A percentile compares a stretch with the other conserved stretches of the same genome.
phyloP scores from a whole-genome alignment of 345 rosid species.

The Xanthoceras sorbifolium region DNA sequence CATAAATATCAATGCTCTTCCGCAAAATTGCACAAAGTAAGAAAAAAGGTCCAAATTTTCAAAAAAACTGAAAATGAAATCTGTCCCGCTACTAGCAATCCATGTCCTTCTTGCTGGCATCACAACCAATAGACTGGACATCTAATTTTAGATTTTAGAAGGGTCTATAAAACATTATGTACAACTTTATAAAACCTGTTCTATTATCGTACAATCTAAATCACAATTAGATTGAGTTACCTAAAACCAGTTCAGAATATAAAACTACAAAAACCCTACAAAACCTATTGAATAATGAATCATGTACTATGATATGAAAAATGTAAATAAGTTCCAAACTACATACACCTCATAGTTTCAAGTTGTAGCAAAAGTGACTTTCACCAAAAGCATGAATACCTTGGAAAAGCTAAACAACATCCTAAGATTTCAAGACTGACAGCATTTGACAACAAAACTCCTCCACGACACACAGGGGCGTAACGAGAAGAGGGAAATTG shows the following conservation, averaged over 20 bases:
- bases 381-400: neutral
- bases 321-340: neutral
- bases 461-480: no score
- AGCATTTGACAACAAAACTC: no score
- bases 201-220: neutral
- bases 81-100: no score
- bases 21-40: neutral
- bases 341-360: neutral
- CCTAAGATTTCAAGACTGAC: neutral
- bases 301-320: no score
- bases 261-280: neutral
- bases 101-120: neutral
- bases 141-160: neutral
- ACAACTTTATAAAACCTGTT: neutral
- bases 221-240: neutral
- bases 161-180: neutral
- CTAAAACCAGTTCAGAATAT: conserved; percentile 1
- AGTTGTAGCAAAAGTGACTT: neutral
- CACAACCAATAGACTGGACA: neutral
- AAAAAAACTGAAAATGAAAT: no score
- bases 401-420: neutral
- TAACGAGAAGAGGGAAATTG: no score
- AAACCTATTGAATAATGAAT: neutral
- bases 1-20: neutral
- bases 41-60: no score